Conservation (phyloP, 495 filamentous ascomycete species). For the Aspergillus funiculosus region DNA sequence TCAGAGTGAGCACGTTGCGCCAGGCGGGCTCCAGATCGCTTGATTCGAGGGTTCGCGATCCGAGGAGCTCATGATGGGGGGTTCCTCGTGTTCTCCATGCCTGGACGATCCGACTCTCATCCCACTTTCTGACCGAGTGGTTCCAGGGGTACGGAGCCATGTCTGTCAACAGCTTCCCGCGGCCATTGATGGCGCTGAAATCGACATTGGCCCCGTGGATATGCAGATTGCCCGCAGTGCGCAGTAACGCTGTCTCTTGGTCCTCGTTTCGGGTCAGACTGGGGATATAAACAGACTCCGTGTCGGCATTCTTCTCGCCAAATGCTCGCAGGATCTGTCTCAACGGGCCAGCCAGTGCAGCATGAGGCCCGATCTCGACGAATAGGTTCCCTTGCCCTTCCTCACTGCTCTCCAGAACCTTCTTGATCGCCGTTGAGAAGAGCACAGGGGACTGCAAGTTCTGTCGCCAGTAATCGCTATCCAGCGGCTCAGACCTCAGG, state of each 20-base stretch:
- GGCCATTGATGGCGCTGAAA: conserved; percentile 25
- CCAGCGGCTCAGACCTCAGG: conserved; percentile 6
- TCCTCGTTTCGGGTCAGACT: conserved; percentile 8
- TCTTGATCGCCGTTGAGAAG: conserved; percentile 29
- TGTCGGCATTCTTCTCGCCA: neutral
- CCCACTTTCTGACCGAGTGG: conserved; percentile 36
- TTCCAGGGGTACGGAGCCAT: conserved; percentile 49
- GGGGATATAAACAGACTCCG: conserved; percentile 10
- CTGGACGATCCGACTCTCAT: conserved; percentile 35
- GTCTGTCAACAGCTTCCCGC: conserved; percentile 26
- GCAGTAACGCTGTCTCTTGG: conserved; percentile 13
- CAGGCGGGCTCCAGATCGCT: conserved; percentile 39
- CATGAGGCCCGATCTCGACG: conserved; percentile 17
- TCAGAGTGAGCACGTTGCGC: conserved; percentile 39
- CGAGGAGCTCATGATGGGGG: conserved; percentile 41
- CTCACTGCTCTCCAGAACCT: conserved; percentile 12
- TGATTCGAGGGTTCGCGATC: conserved; percentile 30
- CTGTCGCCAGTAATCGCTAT: conserved; percentile 36
- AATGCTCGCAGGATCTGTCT: conserved; percentile 5
- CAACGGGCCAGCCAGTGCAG: conserved; percentile 6
- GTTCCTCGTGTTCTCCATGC: conserved; percentile 42
- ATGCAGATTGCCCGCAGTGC: conserved; percentile 27
- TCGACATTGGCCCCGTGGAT: conserved; percentile 21
- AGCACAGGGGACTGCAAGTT: conserved; percentile 33
- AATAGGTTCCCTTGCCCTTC: conserved; percentile 11